These are phyloP conservation scores for Chamaecrista fasciculata DNA, from an alignment of 306 rosid genomes.

Conservation along the genomic window DNA sequence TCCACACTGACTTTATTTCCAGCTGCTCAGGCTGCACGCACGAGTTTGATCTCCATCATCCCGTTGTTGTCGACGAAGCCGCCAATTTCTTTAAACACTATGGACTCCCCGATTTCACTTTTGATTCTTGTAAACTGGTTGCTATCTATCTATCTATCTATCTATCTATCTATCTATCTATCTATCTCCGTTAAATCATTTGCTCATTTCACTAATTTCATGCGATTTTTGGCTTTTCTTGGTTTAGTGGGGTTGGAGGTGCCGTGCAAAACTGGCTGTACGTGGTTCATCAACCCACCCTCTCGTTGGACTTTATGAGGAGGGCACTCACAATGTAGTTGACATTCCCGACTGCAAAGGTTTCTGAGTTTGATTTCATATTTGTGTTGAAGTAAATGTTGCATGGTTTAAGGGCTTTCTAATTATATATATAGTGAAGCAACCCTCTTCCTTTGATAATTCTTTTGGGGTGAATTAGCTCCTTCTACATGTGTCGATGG, in stretches of 20 bases:
- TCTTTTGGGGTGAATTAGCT: no score
- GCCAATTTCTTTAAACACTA: constrained; percentile 56
- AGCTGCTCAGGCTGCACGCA: constrained; percentile 95
- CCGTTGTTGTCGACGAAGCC: constrained; percentile 70
- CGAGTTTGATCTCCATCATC: constrained; percentile 86
- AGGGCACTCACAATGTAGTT: constrained; percentile 85
- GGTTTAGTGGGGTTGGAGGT: constrained; percentile 93
- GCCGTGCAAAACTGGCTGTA: constrained; percentile 91
- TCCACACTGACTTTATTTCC: constrained; percentile 13
- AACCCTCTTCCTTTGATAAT: no score
- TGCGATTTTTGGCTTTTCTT: background rate
- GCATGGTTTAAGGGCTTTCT: no score
- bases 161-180: no score
- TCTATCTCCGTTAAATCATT: no score
- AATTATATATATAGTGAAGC: no score
- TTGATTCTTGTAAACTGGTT: constrained; percentile 78
- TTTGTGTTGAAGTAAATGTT: no score
- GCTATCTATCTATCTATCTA: no score
- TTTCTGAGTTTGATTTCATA: constrained; percentile 24
- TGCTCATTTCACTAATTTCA: background rate
- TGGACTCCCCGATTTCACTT: constrained; percentile 76
- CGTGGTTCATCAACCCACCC: constrained; percentile 72
- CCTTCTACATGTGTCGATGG: no score
- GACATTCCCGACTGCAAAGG: constrained; percentile 92
- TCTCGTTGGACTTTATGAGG: constrained; percentile 79